Conservation (phyloP, 2,329 filamentous ascomycete genomes). For the Diplodia corticola region DNA sequence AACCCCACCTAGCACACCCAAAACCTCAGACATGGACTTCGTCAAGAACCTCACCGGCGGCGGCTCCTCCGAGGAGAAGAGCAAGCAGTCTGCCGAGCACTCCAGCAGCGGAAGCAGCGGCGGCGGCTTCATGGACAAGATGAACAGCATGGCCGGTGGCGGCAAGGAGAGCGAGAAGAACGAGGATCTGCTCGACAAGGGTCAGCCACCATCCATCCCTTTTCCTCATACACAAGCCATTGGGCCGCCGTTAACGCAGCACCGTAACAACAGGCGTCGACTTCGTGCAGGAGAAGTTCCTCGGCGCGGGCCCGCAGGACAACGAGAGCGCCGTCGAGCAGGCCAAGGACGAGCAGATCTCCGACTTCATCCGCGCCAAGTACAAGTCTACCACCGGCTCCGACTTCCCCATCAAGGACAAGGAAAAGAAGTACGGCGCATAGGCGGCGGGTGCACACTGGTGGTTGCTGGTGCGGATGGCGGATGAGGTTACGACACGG, state of each 20-base stretch:
- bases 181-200: constrained; percentile 80
- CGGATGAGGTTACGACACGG: neutral
- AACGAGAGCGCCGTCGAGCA: constrained; percentile 71
- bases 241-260: too few relatives aligned
- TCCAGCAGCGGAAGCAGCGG: constrained; percentile 51
- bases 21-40: constrained; percentile 44
- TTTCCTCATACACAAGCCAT: too few relatives aligned
- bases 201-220: constrained; percentile 45
- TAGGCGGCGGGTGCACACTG: neutral
- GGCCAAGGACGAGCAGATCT: constrained; percentile 79
- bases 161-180: constrained; percentile 76
- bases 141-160: constrained; percentile 72
- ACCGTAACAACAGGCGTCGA: constrained; percentile 81
- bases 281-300: constrained; percentile 72
- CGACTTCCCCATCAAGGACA: constrained; percentile 71
- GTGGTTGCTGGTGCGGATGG: too few relatives aligned
- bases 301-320: constrained; percentile 69
- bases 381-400: constrained; percentile 70
- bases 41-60: constrained; percentile 49
- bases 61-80: constrained; percentile 23
- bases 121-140: constrained; percentile 65
- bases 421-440: constrained; percentile 47
- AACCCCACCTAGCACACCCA: neutral
- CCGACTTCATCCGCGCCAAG: constrained; percentile 67
- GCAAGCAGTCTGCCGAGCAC: constrained; percentile 31